A percentile compares a stretch with the other conserved stretches of the same genome.
phyloP scores from a whole-genome alignment of 768 basidiomycete species.

The Tulasnella sp. region DNA sequence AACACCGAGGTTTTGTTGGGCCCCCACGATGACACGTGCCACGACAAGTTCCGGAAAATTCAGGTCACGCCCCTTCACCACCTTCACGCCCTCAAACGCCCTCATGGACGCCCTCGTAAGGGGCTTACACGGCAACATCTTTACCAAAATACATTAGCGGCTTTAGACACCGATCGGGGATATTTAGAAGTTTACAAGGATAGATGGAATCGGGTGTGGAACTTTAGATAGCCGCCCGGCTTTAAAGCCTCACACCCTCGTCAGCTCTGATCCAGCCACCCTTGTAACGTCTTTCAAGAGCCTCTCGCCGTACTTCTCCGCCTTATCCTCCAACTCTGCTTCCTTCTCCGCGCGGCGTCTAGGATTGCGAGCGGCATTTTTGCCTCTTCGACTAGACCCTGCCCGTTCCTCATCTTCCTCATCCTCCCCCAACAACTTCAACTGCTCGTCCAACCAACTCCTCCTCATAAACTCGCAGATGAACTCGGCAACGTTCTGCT shows the following conservation, averaged over 20 bases:
- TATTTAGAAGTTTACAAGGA: not conserved
- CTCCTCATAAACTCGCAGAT: slow-evolving; percentile 73
- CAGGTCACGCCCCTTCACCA: not conserved
- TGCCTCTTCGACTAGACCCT: not conserved
- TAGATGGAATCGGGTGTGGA: not conserved
- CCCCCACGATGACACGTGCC: not conserved
- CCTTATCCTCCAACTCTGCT: slow-evolving; percentile 7
- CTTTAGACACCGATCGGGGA: not conserved
- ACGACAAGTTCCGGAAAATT: not conserved
- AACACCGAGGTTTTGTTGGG: not conserved
- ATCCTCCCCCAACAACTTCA: slow-evolving; percentile 15
- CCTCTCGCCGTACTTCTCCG: slow-evolving; percentile 10
- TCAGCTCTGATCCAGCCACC: slow-evolving; percentile 15
- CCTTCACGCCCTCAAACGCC: no score
- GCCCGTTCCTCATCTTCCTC: slow-evolving; percentile 7
- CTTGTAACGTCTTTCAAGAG: slow-evolving; percentile 17
- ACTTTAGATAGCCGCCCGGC: not conserved
- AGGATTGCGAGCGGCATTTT: not conserved
- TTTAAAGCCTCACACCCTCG: not conserved
- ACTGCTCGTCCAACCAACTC: slow-evolving; percentile 16
- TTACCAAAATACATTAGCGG: not conserved
- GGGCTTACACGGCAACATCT: not conserved
- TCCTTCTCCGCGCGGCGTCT: not conserved
- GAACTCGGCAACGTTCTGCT: slow-evolving; percentile 67
- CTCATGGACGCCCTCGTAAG: not conserved